Evolutionary conservation across 1,284 basidiomycete genomes (phyloP).

Genomic region (Ceraceosorus guamensis): DNA sequence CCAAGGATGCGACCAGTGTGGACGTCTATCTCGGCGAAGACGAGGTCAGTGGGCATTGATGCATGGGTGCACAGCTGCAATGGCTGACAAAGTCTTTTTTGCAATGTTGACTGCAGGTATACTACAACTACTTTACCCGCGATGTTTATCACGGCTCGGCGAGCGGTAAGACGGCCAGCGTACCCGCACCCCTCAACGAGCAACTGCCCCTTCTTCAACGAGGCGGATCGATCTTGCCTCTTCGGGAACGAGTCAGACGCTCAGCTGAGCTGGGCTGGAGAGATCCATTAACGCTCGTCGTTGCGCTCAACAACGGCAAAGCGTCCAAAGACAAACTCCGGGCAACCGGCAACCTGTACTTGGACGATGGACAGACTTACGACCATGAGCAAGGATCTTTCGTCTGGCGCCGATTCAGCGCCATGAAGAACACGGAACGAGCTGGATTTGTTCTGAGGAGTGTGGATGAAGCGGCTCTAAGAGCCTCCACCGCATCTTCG

Average conservation of each 20-base stretch:
- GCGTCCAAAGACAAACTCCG: constrained; percentile 2
- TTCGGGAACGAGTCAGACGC: constrained; percentile 76
- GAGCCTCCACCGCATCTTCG: too few relatives aligned
- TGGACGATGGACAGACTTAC: constrained; percentile 89
- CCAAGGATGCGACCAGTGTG: constrained; percentile 63
- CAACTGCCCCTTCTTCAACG: constrained; percentile 74
- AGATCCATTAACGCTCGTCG: constrained; percentile 86
- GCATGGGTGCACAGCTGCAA: background rate
- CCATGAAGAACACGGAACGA: background rate
- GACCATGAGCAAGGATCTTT: constrained; percentile 69
- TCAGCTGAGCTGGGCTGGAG: constrained; percentile 77
- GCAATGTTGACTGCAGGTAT: constrained; percentile 57
- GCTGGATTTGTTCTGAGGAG: background rate
- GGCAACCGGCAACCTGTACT: constrained; percentile 79
- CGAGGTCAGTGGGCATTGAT: constrained; percentile 54
- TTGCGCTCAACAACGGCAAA: constrained; percentile 59
- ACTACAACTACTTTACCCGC: constrained; percentile 79
- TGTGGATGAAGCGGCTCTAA: background rate
- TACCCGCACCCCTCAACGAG: constrained; percentile 57
- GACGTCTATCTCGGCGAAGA: constrained; percentile 81
- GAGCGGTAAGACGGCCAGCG: constrained; percentile 59
- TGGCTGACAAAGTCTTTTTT: background rate
- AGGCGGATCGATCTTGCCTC: constrained; percentile 83
- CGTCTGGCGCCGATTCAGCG: constrained; percentile 54
- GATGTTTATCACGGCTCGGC: constrained; percentile 58